Base-by-base conservation (phyloP, 768 basidiomycete genomes). In the Psilocybe sp. region DNA sequence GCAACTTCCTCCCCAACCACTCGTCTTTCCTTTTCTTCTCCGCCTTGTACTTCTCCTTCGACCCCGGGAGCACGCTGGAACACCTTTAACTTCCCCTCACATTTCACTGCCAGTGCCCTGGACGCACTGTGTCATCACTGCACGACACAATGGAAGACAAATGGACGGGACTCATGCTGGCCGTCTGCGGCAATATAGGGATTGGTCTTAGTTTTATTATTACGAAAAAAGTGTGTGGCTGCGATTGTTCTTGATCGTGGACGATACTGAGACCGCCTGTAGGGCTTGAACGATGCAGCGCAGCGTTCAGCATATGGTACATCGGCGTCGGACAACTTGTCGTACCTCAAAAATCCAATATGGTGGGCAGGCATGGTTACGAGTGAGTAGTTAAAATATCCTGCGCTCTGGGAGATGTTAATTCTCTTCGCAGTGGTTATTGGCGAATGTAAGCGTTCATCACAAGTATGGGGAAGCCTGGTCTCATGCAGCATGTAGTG, bases 141-240 rank as follows among this genome's bases (percentile, higher is more conserved):
- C 23, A 3, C 44, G 39, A 38, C 44, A 40, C 33, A 14, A 61
- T 64, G 60, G 92, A 97, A 60, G 96, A 97, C 73, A 97, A 94
- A 73, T 96, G 93, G 66, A 92, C 98, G 43, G 97, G 97, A 31
- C 80, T 99, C 46, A 79, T 82, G 19, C 82, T 99, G 48, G 95
- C 97, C 46, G 70, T 98, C 43, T 84, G 85, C 15, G 82, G 92
- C 58, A 89, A 90, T 11, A 63, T 90, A 19, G 85, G 89, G 51
- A 98, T 98, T 58, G 96, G 97, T 44, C 90, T 88, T 35, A 96
- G 93, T 68, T 97, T 94, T 67, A 97, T 99, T 64, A 96, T 99
- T 65, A 99, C 96, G 14, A 99, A 99, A 82, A 98, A 97, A 87
- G 96, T 89, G 56, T 46, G 39, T 37, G 36, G 28, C 50, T 47